These are phyloP conservation scores for Peronosclerospora sorghi DNA, from an alignment of 352 stramenopile species.

Conservation along the genomic window DNA sequence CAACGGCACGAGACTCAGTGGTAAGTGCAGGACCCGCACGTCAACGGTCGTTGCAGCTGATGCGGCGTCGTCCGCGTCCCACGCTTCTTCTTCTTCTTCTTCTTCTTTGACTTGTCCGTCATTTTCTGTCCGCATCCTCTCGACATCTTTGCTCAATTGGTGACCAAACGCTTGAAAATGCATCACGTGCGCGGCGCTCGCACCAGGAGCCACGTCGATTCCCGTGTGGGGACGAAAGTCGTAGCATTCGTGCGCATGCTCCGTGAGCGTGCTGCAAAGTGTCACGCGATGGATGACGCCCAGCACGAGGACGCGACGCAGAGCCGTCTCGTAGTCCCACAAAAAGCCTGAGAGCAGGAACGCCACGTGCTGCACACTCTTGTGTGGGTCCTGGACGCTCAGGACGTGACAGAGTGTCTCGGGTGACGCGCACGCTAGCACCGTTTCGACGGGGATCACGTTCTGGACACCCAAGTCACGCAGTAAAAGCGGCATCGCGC, in stretches of 20 bases:
- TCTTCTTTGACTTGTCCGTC: conserved; percentile 6
- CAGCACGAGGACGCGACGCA: conserved; percentile 28
- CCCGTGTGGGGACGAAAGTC: conserved; percentile 28
- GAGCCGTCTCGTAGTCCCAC: conserved; percentile 40
- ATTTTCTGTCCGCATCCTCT: conserved; percentile 5
- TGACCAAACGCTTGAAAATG: conserved; percentile 36
- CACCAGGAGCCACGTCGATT: conserved; percentile 4
- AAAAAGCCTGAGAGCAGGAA: conserved; percentile 46
- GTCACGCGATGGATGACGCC: conserved; percentile 30
- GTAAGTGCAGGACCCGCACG: conserved; percentile 43
- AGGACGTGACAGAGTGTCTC: conserved; percentile 15
- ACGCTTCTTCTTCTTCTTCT: neutral
- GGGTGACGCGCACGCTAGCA: conserved; percentile 20
- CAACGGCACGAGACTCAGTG: conserved; percentile 44
- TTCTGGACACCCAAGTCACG: conserved; percentile 45
- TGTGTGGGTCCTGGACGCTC: conserved; percentile 2
- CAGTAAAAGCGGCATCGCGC: conserved; percentile 52
- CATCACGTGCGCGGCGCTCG: conserved; percentile 21
- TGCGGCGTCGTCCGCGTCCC: neutral
- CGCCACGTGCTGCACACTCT: conserved; percentile 31
- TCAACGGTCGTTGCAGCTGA: neutral
- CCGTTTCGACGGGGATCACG: conserved; percentile 26
- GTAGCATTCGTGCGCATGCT: conserved; percentile 58
- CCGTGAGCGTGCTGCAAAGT: conserved; percentile 57
- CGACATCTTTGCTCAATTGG: conserved; percentile 12